Conservation (phyloP, 2,329 filamentous ascomycete species). For the Arthrobotrys iridis region DNA sequence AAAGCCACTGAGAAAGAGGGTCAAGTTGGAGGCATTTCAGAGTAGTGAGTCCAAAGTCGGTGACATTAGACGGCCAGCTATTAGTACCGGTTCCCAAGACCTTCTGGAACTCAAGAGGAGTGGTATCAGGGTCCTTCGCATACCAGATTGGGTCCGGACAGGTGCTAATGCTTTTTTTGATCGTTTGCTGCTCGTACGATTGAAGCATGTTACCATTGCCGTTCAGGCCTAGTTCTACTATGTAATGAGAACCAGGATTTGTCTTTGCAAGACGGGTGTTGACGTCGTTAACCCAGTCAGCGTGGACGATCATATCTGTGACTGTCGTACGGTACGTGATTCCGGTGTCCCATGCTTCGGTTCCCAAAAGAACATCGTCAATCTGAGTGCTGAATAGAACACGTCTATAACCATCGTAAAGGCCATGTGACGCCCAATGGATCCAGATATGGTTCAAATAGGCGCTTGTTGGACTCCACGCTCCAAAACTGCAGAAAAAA, state of each 20-base stretch:
- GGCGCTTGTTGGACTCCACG: constrained; percentile 64
- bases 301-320: constrained; percentile 20
- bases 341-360: constrained; percentile 56
- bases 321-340: constrained; percentile 55
- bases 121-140: constrained; percentile 36
- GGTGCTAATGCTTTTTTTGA: not conserved
- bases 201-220: constrained; percentile 43
- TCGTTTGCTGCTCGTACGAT: constrained; percentile 1
- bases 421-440: constrained; percentile 70
- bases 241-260: constrained; percentile 35
- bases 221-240: constrained; percentile 47
- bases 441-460: constrained; percentile 72
- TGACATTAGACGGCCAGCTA: constrained; percentile 23
- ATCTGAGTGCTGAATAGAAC: constrained; percentile 69
- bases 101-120: constrained; percentile 43
- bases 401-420: constrained; percentile 68
- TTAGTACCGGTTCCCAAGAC: constrained; percentile 30
- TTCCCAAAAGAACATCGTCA: constrained; percentile 71
- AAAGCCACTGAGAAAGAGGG: constrained; percentile 63
- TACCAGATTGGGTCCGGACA: constrained; percentile 35
- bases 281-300: constrained; percentile 20
- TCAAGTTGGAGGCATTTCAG: constrained; percentile 34
- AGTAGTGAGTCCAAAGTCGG: constrained; percentile 8
- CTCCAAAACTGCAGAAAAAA: constrained; percentile 41
- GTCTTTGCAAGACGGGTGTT: constrained; percentile 28